Evolutionary conservation across 139 green algal genomes (phyloP), one percentile per base, ranked within the genome.

Genomic region (Nannochloris sp.): DNA sequence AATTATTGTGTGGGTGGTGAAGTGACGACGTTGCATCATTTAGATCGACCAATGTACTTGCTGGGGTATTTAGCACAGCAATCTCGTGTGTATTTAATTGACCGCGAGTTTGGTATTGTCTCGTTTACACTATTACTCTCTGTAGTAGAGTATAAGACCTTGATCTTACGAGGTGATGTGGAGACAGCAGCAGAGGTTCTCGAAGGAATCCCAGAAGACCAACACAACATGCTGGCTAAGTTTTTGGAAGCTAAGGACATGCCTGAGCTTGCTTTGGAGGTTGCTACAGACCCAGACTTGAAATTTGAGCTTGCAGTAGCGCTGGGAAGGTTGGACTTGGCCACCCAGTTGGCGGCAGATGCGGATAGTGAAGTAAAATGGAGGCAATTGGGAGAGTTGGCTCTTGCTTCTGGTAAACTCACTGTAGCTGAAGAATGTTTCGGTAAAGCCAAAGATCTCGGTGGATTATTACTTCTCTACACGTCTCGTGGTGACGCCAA

Each of bases 1-100:
- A 96, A 96, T 79, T 99, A 99, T 71, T 93, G 81, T 56, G 90
- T 99, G 25, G 94, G 94, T 45, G 91, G 94, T 4, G 94, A 99
- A 80, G 73, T 92, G n/a, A 97, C 92, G 54, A 97, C 92, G 3
- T 84, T 99, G 67, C 92, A 83, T 70, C 94, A 99, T 76, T 72
- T 99, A 56, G 94, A 99, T 81, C 72, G 87, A 6, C 93, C 93
- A 32, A 92, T 97, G 85, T 97, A 96, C 81, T 78, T 99, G 34
- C 81, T 99, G 48, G 94, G 94, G 25, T 99, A 98, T 79, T 77
- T 99, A 44, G 92, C 92, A 2, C 67, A 78, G 19, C 87, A 96
- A 76, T 89, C 81, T 65, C 56, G 88, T 7, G 73, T 97, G 1
- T 98, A 95, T 80, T 82, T 98, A 24, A 92, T 99, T 56, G 94